Conservation (phyloP, 202 grass and related monocot species). For the Carex arenaria region DNA sequence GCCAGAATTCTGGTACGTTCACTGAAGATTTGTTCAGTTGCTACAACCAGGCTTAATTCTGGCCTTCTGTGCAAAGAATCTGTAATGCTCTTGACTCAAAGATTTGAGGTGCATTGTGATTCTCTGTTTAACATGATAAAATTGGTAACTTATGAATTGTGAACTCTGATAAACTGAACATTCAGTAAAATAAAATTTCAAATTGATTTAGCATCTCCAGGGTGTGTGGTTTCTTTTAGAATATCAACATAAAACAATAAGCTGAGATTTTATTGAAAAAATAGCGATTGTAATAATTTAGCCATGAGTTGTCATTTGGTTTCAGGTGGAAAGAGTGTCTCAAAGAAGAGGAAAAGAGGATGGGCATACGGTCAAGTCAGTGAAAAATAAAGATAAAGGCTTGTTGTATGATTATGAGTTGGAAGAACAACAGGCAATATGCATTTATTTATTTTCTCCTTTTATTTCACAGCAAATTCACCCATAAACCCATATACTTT, state of each 20-base stretch:
- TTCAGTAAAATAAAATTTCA: not conserved
- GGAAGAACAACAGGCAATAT: conserved; percentile 26
- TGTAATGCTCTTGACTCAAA: not conserved
- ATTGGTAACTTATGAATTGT: not conserved
- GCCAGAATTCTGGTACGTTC: not conserved
- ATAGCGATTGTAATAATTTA: not conserved
- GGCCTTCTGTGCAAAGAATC: not conserved
- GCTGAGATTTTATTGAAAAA: not conserved
- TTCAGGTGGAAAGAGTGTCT: conserved; percentile 31
- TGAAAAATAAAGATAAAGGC: conserved; percentile 23
- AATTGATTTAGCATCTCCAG: conserved; percentile 2
- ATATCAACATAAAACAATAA: not conserved
- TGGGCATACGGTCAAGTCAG: conserved; percentile 22
- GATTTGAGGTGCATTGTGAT: not conserved
- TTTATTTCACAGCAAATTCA: not conserved
- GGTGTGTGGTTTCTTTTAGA: not conserved
- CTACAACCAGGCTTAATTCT: not conserved
- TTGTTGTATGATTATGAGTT: conserved; percentile 31
- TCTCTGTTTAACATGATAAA: not conserved
- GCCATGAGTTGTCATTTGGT: not conserved
- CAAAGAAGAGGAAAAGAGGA: conserved; percentile 40
- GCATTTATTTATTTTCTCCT: not conserved
- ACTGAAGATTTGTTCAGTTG: not conserved
- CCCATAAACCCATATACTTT: not conserved
- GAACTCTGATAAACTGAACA: not conserved